These are phyloP conservation scores for Cladosporium sp. DNA, from an alignment of 2,329 filamentous ascomycete genomes.

Conservation along the genomic window DNA sequence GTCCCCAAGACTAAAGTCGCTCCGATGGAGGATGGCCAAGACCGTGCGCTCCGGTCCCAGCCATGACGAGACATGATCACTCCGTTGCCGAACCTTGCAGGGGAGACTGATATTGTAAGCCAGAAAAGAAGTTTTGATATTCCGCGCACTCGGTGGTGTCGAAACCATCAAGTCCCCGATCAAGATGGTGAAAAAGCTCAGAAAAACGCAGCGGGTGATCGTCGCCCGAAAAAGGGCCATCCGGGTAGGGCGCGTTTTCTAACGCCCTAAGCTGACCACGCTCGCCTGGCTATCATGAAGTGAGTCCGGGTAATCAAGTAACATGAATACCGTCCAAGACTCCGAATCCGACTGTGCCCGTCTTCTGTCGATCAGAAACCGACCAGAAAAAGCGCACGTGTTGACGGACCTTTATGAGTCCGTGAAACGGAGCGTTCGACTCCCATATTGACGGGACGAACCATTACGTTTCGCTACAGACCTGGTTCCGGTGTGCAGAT, in stretches of 20 bases:
- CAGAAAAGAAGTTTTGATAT: background rate
- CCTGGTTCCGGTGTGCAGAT: background rate
- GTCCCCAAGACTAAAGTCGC: background rate
- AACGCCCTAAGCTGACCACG: background rate
- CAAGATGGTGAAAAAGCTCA: background rate
- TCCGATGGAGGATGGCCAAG: background rate
- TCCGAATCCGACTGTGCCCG: background rate
- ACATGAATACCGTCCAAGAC: background rate
- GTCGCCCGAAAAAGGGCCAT: background rate
- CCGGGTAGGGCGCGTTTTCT: conserved; percentile 3
- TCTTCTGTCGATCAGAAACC: background rate
- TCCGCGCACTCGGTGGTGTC: background rate
- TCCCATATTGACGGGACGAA: background rate
- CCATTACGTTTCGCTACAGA: background rate
- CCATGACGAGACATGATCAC: background rate
- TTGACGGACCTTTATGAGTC: background rate
- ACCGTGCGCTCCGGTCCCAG: background rate
- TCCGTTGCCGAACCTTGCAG: background rate
- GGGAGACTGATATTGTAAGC: background rate
- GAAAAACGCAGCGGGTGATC: background rate
- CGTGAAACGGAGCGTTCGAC: background rate
- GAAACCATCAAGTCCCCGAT: background rate
- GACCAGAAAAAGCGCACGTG: background rate
- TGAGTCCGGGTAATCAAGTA: conserved; percentile 5
- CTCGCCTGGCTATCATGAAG: background rate